Evolutionary conservation across 2,329 filamentous ascomycete genomes (phyloP).

Genomic region (Rutstroemia sp.): DNA sequence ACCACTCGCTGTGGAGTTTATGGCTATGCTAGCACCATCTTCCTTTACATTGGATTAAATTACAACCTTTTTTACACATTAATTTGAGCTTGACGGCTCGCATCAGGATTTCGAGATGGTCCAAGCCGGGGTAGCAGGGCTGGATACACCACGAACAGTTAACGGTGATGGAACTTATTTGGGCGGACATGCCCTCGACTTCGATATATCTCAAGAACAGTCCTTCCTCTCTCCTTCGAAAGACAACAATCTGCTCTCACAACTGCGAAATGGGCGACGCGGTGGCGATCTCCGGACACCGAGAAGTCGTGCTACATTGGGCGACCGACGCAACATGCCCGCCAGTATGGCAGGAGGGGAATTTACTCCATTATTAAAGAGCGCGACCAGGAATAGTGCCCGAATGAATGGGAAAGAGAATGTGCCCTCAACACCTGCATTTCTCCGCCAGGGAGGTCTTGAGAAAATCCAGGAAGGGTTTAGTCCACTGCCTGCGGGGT

Average conservation of each 20-base stretch:
- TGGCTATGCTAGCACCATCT: constrained; percentile 21
- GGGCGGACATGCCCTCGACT: constrained; percentile 54
- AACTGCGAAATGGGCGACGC: constrained; percentile 60
- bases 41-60: constrained; percentile 18
- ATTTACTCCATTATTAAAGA: constrained; percentile 91
- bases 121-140: constrained; percentile 53
- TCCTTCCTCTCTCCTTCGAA: constrained; percentile 79
- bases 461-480: constrained; percentile 62
- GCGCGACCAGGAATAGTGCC: constrained; percentile 63
- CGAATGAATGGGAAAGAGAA: constrained; percentile 58
- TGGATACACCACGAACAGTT: constrained; percentile 84
- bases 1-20: constrained; percentile 24
- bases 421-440: constrained; percentile 60
- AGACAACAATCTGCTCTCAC: constrained; percentile 63
- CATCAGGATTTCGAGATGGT: constrained; percentile 45
- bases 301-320: constrained; percentile 58
- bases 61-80: constrained; percentile 13
- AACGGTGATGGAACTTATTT: constrained; percentile 78
- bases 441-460: constrained; percentile 48
- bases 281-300: constrained; percentile 63
- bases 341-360: constrained; percentile 58
- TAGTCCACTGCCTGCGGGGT: constrained; percentile 66
- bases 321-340: constrained; percentile 65
- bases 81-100: constrained; percentile 17
- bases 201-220: constrained; percentile 80